Percentiles rank a stretch among this genome's conserved stretches.
Conservation (phyloP, 2,329 filamentous ascomycete species). For the Colletotrichum sp. region DNA sequence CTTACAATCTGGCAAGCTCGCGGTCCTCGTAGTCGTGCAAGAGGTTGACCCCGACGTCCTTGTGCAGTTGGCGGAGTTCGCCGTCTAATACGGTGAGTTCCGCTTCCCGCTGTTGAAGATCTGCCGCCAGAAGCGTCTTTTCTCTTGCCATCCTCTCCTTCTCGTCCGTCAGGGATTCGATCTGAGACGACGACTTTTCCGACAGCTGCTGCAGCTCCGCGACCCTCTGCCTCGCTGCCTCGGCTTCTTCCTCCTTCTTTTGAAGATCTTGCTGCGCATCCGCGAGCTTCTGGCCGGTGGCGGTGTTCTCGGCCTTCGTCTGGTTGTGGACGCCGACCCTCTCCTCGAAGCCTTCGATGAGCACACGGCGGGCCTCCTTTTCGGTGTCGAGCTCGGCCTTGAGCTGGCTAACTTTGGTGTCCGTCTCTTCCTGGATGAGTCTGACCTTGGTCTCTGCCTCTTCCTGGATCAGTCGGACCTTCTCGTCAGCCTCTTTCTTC, state of each 20-base stretch:
- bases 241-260: background rate
- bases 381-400: slow-evolving; percentile 22
- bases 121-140: background rate
- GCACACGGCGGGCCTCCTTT: slow-evolving; percentile 15
- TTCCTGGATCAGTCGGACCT: slow-evolving; percentile 51
- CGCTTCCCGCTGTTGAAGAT: background rate
- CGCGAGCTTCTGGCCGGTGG: slow-evolving; percentile 24
- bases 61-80: background rate
- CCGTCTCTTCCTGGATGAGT: slow-evolving; percentile 43
- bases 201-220: background rate
- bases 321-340: background rate
- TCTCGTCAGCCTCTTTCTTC: slow-evolving; percentile 35
- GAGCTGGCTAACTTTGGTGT: slow-evolving; percentile 48
- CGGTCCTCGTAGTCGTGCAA: slow-evolving; percentile 24
- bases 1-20: slow-evolving; percentile 28
- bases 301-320: background rate
- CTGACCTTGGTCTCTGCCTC: slow-evolving; percentile 45
- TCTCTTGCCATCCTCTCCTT: background rate
- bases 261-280: slow-evolving; percentile 25
- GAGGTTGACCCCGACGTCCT: slow-evolving; percentile 22
- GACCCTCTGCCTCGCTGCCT: background rate
- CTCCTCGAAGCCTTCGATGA: background rate
- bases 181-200: background rate
- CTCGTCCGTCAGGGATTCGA: background rate
- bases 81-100: background rate